Evolutionary conservation across 108 stramenopile species (phyloP).

Genomic region (Seminavis robusta): DNA sequence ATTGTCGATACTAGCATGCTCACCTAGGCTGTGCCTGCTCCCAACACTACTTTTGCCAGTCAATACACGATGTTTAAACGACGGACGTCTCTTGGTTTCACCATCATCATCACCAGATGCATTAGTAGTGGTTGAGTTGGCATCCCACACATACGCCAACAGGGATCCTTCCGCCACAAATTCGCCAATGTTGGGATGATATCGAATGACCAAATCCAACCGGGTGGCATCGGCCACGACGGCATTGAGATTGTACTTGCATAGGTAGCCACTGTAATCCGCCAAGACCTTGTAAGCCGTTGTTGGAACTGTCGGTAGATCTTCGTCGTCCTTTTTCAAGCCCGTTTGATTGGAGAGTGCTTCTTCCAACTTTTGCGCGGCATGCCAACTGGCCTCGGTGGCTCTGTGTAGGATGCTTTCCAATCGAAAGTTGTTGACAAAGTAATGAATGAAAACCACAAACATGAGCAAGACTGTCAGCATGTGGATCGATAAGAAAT

Average conservation of each 20-base stretch:
- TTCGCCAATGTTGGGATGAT: not conserved
- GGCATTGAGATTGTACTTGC: not conserved
- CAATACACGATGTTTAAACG: not conserved
- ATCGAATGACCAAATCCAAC: not conserved
- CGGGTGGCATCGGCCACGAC: not conserved
- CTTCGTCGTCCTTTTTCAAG: too few species aligned
- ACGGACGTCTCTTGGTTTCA: not conserved
- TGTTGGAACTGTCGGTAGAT: not conserved
- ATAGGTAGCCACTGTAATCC: not conserved
- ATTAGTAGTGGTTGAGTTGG: too few species aligned
- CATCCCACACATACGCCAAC: slow-evolving; percentile 8
- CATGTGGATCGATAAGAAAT: not conserved
- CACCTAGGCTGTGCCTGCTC: not conserved
- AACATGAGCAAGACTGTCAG: not conserved
- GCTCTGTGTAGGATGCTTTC: not conserved
- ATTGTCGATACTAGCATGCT: too few species aligned
- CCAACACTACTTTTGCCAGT: not conserved
- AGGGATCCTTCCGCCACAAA: not conserved
- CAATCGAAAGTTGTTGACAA: not conserved
- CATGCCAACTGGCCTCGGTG: not conserved
- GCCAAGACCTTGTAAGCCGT: not conserved
- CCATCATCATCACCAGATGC: not conserved
- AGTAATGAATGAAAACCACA: not conserved
- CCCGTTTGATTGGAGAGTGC: not conserved
- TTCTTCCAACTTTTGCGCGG: not conserved